Conservation (phyloP, 768 basidiomycete species). For the Amanita brunnescens region DNA sequence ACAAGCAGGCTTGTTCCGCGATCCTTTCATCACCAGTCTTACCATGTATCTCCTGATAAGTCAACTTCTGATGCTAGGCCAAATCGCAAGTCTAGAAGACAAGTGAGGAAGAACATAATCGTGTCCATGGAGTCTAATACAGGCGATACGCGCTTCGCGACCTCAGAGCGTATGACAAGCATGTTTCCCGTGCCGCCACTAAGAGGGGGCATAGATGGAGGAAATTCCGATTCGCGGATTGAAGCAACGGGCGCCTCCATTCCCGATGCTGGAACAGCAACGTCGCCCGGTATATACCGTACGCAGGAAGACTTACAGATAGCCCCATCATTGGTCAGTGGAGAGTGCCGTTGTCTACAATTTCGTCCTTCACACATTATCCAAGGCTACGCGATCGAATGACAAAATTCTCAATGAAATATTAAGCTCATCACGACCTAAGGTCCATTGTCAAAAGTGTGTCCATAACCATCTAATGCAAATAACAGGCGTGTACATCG, state of each 20-base stretch:
- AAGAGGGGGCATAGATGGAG: background rate
- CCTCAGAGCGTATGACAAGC: background rate
- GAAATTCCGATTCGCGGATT: background rate
- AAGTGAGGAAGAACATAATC: background rate
- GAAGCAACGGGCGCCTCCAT: background rate
- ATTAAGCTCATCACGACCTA: background rate
- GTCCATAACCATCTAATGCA: background rate
- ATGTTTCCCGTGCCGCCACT: background rate
- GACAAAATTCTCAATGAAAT: background rate
- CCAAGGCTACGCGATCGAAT: background rate
- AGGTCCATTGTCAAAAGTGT: background rate
- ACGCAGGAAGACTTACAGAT: too few relatives aligned
- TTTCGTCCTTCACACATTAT: background rate
- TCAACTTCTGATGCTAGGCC: background rate
- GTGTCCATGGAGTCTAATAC: background rate
- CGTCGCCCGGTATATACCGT: too few relatives aligned
- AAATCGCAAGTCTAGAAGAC: background rate
- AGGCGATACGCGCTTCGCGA: background rate
- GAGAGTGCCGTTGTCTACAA: background rate
- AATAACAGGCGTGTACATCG: background rate
- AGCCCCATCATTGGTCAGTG: too few relatives aligned
- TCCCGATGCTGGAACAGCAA: background rate
- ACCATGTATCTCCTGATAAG: background rate
- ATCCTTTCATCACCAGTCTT: background rate
- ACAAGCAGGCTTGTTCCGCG: background rate